Conservation (phyloP, 441 rosid genomes). For the Eruca vesicaria region DNA sequence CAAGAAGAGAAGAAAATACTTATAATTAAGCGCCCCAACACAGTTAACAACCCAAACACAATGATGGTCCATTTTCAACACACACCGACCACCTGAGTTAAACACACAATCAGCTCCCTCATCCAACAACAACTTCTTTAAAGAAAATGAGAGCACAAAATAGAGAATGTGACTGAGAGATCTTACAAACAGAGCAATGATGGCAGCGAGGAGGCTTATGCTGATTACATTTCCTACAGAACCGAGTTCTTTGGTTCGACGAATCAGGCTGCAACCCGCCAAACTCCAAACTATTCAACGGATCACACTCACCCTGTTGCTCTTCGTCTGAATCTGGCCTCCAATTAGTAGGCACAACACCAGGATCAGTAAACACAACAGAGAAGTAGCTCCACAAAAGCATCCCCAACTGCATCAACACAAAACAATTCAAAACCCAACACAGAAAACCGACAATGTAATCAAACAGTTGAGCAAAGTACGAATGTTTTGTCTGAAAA, state of each 20-base stretch:
- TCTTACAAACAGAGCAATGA: conserved; percentile 88
- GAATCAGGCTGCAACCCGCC: conserved; percentile 49
- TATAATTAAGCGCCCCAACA: conserved; percentile 84
- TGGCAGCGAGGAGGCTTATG: conserved; percentile 87
- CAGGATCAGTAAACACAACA: conserved; percentile 83
- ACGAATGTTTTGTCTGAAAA: background rate
- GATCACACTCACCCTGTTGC: conserved; percentile 72
- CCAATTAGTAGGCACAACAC: conserved; percentile 82
- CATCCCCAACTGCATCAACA: conserved; percentile 64
- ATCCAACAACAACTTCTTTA: background rate
- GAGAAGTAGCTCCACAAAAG: conserved; percentile 87
- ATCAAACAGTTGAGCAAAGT: background rate
- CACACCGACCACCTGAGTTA: conserved; percentile 73
- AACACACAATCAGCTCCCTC: conserved; percentile 11
- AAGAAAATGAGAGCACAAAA: background rate
- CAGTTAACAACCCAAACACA: conserved; percentile 97
- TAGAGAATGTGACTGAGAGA: conserved; percentile 9
- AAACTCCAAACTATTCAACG: conserved; percentile 57
- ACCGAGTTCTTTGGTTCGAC: conserved; percentile 54
- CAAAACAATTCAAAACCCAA: background rate
- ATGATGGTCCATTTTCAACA: conserved; percentile 93
- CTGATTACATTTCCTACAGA: conserved; percentile 80
- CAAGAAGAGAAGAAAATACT: conserved; percentile 86
- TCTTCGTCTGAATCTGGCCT: conserved; percentile 68
- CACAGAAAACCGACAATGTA: background rate